Evolutionary conservation across 2,329 filamentous ascomycete species (phyloP).

Genomic region (Neofusicoccum ribis): DNA sequence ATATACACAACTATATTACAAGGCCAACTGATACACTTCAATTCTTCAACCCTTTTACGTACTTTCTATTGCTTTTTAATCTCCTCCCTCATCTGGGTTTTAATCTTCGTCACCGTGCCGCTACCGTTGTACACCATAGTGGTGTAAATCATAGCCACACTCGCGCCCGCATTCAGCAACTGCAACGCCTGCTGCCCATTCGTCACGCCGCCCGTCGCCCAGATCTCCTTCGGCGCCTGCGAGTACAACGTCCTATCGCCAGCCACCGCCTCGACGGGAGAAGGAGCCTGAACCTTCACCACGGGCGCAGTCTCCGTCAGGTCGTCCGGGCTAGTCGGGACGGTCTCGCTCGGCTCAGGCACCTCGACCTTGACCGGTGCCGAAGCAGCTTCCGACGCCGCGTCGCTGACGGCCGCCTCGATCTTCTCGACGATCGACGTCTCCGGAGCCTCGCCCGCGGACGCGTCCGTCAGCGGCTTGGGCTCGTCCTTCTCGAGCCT

Average conservation of each 20-base stretch:
- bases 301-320: conserved; percentile 32
- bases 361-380: conserved; percentile 14
- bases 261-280: conserved; percentile 25
- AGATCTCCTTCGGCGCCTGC: conserved; percentile 72
- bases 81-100: conserved; percentile 51
- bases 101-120: conserved; percentile 59
- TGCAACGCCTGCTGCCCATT: conserved; percentile 80
- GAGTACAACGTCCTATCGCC: conserved; percentile 26
- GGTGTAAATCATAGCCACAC: conserved; percentile 90
- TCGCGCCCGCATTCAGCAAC: conserved; percentile 84
- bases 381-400: background rate
- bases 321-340: conserved; percentile 26
- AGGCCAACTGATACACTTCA: too few species aligned
- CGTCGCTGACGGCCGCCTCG: background rate
- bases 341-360: conserved; percentile 10
- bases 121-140: conserved; percentile 64
- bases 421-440: background rate
- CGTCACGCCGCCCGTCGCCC: conserved; percentile 90
- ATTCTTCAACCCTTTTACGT: too few species aligned
- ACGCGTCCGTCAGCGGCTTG: background rate
- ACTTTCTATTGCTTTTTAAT: conserved; percentile 26
- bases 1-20: too few species aligned
- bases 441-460: background rate
- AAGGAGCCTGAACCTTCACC: conserved; percentile 27
- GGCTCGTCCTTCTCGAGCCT: conserved; percentile 21